Conservation (phyloP, 805 yeast species). For the Saturnispora silvae region DNA sequence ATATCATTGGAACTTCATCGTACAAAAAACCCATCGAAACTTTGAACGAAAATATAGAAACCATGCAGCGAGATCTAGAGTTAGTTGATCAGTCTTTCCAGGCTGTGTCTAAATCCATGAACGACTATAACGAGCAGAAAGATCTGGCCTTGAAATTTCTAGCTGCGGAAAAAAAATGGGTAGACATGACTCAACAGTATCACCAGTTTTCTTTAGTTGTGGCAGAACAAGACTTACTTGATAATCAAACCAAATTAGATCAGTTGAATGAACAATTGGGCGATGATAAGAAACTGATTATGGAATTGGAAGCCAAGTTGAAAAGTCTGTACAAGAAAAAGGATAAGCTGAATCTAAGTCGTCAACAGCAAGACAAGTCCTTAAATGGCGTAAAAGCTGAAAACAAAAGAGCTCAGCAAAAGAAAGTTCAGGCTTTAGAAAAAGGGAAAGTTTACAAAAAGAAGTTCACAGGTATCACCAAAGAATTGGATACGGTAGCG, state of each 20-base stretch:
- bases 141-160: constrained; percentile 60
- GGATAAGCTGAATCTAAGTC: constrained; percentile 28
- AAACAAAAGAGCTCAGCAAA: constrained; percentile 40
- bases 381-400: constrained; percentile 22
- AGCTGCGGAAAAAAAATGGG: constrained; percentile 49
- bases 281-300: constrained; percentile 11
- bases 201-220: constrained; percentile 40
- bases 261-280: constrained; percentile 8
- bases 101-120: constrained; percentile 69
- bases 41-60: constrained; percentile 49
- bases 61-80: constrained; percentile 65
- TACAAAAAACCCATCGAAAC: constrained; percentile 72
- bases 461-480: constrained; percentile 46
- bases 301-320: constrained; percentile 29
- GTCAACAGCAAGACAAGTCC: constrained; percentile 13
- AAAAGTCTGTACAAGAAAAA: constrained; percentile 20
- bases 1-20: constrained; percentile 87
- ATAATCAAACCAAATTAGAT: constrained; percentile 20
- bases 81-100: constrained; percentile 75
- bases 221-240: constrained; percentile 31
- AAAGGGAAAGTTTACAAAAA: constrained; percentile 53
- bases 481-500: constrained; percentile 40
- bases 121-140: constrained; percentile 47
- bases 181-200: constrained; percentile 41
- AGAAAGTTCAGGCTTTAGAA: constrained; percentile 65